Conservation (phyloP, 2,329 filamentous ascomycete genomes). For the Xylaria sp. region DNA sequence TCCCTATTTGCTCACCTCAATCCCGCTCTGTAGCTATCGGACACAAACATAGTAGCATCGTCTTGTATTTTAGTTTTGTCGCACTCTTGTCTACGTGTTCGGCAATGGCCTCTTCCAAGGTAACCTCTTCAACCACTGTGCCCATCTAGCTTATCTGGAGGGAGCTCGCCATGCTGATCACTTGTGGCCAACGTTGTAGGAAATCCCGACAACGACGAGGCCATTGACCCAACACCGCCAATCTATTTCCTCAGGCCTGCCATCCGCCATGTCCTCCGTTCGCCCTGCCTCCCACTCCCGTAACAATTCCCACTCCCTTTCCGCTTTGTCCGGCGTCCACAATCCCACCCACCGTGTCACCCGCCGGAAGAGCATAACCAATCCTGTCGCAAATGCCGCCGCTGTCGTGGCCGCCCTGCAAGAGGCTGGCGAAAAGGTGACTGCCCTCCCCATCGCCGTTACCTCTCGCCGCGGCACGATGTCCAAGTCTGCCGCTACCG, state of each 20-base stretch:
- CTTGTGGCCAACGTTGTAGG: slow-evolving; percentile 56
- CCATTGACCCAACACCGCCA: slow-evolving; percentile 73
- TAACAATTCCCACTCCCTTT: slow-evolving; percentile 82
- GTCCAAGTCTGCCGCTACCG: slow-evolving; percentile 70
- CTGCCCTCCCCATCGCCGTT: slow-evolving; percentile 67
- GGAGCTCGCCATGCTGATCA: slow-evolving; percentile 54
- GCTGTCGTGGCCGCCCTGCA: slow-evolving; percentile 79
- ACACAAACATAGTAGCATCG: slow-evolving; percentile 26
- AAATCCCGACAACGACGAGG: slow-evolving; percentile 73
- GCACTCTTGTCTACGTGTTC: slow-evolving; percentile 47
- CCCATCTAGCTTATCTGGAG: slow-evolving; percentile 42
- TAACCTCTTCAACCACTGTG: slow-evolving; percentile 52
- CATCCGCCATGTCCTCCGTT: slow-evolving; percentile 67
- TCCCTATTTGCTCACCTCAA: slow-evolving; percentile 34
- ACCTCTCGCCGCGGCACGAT: slow-evolving; percentile 73
- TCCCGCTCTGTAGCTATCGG: slow-evolving; percentile 26
- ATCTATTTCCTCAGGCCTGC: slow-evolving; percentile 66
- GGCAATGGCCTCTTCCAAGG: slow-evolving; percentile 73
- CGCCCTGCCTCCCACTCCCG: slow-evolving; percentile 74
- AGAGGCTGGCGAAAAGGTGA: slow-evolving; percentile 69
- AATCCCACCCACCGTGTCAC: slow-evolving; percentile 87
- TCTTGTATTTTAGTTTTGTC: slow-evolving; percentile 43
- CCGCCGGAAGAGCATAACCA: slow-evolving; percentile 92
- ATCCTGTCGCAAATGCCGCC: slow-evolving; percentile 76
- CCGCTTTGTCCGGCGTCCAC: slow-evolving; percentile 78